A percentile compares a stretch with the other conserved stretches of the same genome.
phyloP scores from a whole-genome alignment of 2,329 filamentous ascomycete genomes.

The Tolypocladium cylindrosporum region DNA sequence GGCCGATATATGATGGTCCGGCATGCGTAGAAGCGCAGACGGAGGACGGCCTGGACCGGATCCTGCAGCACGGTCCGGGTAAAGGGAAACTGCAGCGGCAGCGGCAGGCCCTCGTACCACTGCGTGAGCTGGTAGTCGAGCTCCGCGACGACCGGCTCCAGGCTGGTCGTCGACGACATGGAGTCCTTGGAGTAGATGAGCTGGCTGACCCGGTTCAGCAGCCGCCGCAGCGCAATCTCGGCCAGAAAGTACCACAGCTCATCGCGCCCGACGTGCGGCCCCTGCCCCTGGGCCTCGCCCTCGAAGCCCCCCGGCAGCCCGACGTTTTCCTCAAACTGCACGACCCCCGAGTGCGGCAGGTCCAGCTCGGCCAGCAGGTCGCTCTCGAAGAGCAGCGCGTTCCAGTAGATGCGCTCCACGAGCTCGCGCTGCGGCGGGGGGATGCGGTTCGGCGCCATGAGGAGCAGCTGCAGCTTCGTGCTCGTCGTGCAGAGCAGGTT shows the following conservation, averaged over 20 bases:
- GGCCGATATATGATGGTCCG: slow-evolving; percentile 79
- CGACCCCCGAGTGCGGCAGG: slow-evolving; percentile 72
- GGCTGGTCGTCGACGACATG: slow-evolving; percentile 58
- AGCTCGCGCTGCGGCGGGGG: slow-evolving; percentile 62
- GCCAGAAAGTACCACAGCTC: slow-evolving; percentile 82
- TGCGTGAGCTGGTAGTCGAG: slow-evolving; percentile 75
- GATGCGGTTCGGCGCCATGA: slow-evolving; percentile 63
- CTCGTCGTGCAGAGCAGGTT: slow-evolving; percentile 69
- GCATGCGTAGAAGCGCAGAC: slow-evolving; percentile 74
- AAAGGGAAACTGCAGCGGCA: slow-evolving; percentile 68
- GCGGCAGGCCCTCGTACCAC: slow-evolving; percentile 73
- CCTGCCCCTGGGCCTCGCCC: slow-evolving; percentile 44
- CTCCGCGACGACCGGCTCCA: slow-evolving; percentile 70
- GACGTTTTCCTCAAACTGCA: slow-evolving; percentile 72
- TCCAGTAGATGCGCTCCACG: slow-evolving; percentile 75
- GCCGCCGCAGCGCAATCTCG: slow-evolving; percentile 67
- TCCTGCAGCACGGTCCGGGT: slow-evolving; percentile 56
- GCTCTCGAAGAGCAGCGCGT: slow-evolving; percentile 69
- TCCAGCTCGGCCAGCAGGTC: slow-evolving; percentile 72
- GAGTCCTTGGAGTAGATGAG: slow-evolving; percentile 69
- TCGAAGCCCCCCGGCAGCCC: slow-evolving; percentile 71
- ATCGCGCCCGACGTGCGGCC: slow-evolving; percentile 54
- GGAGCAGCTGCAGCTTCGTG: slow-evolving; percentile 69
- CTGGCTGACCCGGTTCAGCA: slow-evolving; percentile 71
- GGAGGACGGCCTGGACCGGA: slow-evolving; percentile 68